A percentile compares a stretch with the other conserved stretches of the same genome.
phyloP scores from a whole-genome alignment of 2,329 filamentous ascomycete genomes.

The Aspergillus sp. region DNA sequence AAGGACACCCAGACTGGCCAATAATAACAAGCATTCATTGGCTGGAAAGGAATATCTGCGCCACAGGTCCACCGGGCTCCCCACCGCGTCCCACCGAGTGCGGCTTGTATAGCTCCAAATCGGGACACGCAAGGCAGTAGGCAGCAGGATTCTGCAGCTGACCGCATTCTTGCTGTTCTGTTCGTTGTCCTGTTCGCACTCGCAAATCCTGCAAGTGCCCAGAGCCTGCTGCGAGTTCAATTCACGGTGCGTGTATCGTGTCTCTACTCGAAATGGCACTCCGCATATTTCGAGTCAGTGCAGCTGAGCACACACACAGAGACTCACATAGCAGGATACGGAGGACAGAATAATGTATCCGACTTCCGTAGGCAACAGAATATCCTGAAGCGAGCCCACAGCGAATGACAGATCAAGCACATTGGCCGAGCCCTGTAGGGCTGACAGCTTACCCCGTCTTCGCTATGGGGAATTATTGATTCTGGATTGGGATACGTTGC shows the following conservation, averaged over 20 bases:
- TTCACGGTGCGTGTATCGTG: too few relatives aligned
- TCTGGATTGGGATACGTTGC: too few relatives aligned
- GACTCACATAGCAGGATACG: too few relatives aligned
- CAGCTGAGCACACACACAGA: too few relatives aligned
- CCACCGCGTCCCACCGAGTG: not conserved
- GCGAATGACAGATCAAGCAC: not conserved
- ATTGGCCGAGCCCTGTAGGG: conserved; percentile 27
- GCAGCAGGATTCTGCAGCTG: not conserved
- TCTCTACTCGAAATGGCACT: too few relatives aligned
- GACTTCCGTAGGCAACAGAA: conserved; percentile 4
- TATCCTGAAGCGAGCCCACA: not conserved
- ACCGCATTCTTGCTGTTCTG: not conserved
- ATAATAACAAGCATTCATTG: not conserved
- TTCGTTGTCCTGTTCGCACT: too few relatives aligned
- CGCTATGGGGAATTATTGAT: not conserved
- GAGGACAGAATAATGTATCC: not conserved
- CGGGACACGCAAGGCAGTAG: not conserved
- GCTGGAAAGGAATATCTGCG: not conserved
- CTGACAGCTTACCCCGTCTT: conserved; percentile 25
- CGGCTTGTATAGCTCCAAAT: not conserved
- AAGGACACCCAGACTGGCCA: not conserved
- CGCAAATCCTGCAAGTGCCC: too few relatives aligned
- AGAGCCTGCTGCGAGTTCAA: too few relatives aligned
- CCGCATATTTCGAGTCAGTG: too few relatives aligned
- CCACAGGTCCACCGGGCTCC: not conserved